Conservation (phyloP, 768 basidiomycete genomes). For the Boletus bicolor region DNA sequence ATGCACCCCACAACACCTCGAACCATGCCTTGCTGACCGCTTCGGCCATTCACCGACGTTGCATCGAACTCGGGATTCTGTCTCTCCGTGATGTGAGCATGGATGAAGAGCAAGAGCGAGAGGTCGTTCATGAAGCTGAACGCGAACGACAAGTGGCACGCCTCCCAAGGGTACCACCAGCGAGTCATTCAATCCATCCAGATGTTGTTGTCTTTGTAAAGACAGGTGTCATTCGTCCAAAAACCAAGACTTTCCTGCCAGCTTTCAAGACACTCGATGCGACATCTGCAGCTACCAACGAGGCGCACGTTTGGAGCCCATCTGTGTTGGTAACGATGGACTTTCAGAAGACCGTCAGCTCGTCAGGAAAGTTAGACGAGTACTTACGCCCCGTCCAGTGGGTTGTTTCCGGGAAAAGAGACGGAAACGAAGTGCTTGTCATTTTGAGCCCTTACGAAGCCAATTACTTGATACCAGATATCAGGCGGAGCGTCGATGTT, state of each 20-base stretch:
- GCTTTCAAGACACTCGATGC: constrained; percentile 10
- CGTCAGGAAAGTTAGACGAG: constrained; percentile 4
- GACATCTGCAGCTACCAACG: constrained; percentile 12
- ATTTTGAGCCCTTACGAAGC: constrained; percentile 43
- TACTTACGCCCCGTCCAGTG: constrained; percentile 31
- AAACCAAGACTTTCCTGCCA: constrained; percentile 21
- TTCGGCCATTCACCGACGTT: constrained; percentile 14
- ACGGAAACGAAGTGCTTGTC: constrained; percentile 23
- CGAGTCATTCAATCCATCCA: constrained; percentile 20
- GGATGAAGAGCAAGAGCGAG: constrained; percentile 52
- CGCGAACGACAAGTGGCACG: constrained; percentile 39
- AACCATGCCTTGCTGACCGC: background rate
- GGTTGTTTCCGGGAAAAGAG: constrained; percentile 18
- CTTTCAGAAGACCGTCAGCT: constrained; percentile 12
- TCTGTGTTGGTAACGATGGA: constrained; percentile 15
- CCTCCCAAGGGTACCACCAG: constrained; percentile 27
- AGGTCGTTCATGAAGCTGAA: constrained; percentile 45
- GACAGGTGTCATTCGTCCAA: constrained; percentile 24
- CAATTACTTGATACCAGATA: constrained; percentile 35
- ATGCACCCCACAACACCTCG: constrained; percentile 4
- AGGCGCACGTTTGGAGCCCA: constrained; percentile 21
- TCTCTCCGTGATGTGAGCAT: constrained; percentile 21
- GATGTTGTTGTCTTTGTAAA: constrained; percentile 26
- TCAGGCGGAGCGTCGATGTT: constrained; percentile 32
- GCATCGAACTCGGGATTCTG: constrained; percentile 15